Evolutionary conservation across 2,329 filamentous ascomycete species (phyloP).

Genomic region (Cladosporium phlei): DNA sequence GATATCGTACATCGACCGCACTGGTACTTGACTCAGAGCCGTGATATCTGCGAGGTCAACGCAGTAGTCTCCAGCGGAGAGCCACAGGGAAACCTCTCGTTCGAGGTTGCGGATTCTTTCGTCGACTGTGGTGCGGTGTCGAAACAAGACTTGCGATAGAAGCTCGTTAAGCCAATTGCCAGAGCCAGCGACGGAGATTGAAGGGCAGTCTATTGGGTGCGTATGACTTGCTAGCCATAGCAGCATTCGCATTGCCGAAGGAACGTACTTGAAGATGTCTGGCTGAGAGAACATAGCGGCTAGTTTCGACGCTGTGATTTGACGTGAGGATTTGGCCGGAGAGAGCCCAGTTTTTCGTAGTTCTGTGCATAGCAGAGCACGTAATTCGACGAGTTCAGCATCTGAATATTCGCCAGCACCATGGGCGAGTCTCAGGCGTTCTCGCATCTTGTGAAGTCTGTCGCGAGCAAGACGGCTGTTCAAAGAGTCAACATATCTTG

Average conservation of each 20-base stretch:
- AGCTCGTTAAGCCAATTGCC: conserved; percentile 48
- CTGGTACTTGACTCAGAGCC: conserved; percentile 45
- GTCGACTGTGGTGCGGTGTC: conserved; percentile 42
- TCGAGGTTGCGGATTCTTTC: conserved; percentile 45
- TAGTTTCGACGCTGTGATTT: not conserved
- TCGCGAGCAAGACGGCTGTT: not conserved
- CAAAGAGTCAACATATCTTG: not conserved
- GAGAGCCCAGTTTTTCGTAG: not conserved
- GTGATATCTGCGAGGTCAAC: conserved; percentile 43
- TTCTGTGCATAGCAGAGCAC: not conserved
- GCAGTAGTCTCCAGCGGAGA: conserved; percentile 50
- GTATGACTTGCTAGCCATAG: conserved; percentile 49
- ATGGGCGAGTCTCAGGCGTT: not conserved
- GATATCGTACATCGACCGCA: conserved; percentile 48
- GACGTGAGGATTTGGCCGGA: not conserved
- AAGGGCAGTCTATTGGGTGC: conserved; percentile 47
- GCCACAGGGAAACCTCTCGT: conserved; percentile 45
- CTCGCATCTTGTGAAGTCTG: not conserved
- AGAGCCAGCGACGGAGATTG: conserved; percentile 47
- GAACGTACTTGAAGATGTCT: not conserved
- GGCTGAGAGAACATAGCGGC: not conserved
- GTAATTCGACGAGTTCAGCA: not conserved
- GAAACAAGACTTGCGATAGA: conserved; percentile 47
- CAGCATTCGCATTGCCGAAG: conserved; percentile 41
- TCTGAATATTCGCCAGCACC: not conserved